Base-by-base conservation (phyloP, 2,329 filamentous ascomycete genomes). In the Sporothrix pseudoabietina region DNA sequence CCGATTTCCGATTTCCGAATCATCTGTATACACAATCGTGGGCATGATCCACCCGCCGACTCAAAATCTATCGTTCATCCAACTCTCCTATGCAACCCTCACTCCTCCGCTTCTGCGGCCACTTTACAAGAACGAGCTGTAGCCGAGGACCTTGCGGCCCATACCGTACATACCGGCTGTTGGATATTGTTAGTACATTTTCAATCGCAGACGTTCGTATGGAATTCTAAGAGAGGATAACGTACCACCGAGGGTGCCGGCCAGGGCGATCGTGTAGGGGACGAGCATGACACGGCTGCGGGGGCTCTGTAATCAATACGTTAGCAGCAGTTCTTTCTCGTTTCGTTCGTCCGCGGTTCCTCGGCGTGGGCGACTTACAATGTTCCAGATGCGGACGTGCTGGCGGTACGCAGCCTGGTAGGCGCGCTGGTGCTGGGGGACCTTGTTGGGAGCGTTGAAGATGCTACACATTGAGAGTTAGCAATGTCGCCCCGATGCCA, bases 371-470 rank as follows among this genome's bases (percentile, higher is more conserved):
- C 16, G n/a, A 86, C 91, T 82, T 87, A 94, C 92, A 84, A 94
- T 94, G 83, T 88, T 85, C 92, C 92, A 94, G 81, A 93, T 83
- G 79, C 92, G 89, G 77, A 89, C 85, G 82, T 90, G 88, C 76
- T 85, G 83, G 79, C 88, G 89, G 83, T 92, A 92, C 78, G 92
- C 90, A 77, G 87, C 85, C 85, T 94, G 92, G 86, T 93, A 94
- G 78, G 88, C 83, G 80, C 88, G 87, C 87, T 95, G 92, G 85
- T 91, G 87, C 81, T 91, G 79, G 73, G 91, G 91, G 79, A 94
- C 92, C 80, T 87, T 88, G 88, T 95, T 95, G 82, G 88, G 87
- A 82, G 90, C 90, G 87, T 92, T 85, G 85, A 94, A 77, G 80
- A 90, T 79, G 80, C 87, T 88, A 78, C 73, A 73, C 54, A 59